Evolutionary conservation across 164 flowering plant species (phyloP), one percentile per base, ranked within the genome.

Genomic region (Liquidambar formosana): DNA sequence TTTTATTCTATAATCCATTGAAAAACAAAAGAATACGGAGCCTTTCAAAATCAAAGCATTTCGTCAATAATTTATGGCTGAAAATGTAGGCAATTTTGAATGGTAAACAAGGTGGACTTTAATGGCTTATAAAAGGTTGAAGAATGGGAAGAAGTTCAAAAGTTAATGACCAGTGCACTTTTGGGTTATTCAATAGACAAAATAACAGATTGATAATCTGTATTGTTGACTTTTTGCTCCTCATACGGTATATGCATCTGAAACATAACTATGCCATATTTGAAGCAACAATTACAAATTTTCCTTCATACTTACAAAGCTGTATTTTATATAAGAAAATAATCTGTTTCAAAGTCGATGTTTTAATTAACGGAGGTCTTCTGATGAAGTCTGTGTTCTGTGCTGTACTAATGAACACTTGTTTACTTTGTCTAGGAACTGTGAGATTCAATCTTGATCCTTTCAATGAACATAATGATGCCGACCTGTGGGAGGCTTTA

Each of bases 381-480:
- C 18, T 22, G 25, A 1, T 22, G 26, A 43, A 12, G 41, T 33
- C 16, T 44, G 8, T 44, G 53, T 66, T 41, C 4, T 46, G 48
- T 49, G 15, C 22, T 63, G 18, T 41, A 27, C 60, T 70, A 23
- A 33, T 71, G 14, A 10, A 69, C 14, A 23, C 51, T 52, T 71
- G 15, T 41, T 46, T 22, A 33, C 69, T 15, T 68, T 73, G 49
- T 71, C 26, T 74, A 95, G 99, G 99, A 43, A 84, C 92, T 68
- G 91, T 95, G 56, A 82, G 99, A 57, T 95, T 95, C 73, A 95
- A 95, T 76, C 96, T 95, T 69, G 99, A 95, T 80, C 99, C 99
- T 68, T 95, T 95, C 73, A 75, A 57, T 70, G 97, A 93, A 67
- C 99, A 95, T 78, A 93, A 85, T 79, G 97, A 95, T 83, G 94